phyloP scores from a whole-genome alignment of 2,329 filamentous ascomycete species.

The Stagonosporopsis vannaccii region DNA sequence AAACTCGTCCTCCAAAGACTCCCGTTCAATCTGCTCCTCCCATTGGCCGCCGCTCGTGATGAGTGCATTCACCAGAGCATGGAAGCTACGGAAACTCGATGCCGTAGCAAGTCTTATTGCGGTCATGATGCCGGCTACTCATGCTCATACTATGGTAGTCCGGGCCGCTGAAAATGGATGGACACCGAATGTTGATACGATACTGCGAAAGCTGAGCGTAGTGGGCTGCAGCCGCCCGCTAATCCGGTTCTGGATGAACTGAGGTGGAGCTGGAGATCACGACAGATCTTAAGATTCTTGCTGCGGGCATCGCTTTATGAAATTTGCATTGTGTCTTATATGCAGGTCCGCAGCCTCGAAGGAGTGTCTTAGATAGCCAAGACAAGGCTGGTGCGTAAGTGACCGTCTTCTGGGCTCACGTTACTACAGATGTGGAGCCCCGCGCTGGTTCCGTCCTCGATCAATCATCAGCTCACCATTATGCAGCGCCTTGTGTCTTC shows the following conservation, averaged over 20 bases:
- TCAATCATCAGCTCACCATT: constrained; percentile 19
- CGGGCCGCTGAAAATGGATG: constrained; percentile 4
- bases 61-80: constrained; percentile 32
- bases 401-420: constrained; percentile 2
- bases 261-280: constrained; percentile 17
- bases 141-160: constrained; percentile 23
- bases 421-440: constrained; percentile 16
- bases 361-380: not conserved
- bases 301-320: not conserved
- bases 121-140: constrained; percentile 21
- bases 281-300: not conserved
- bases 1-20: constrained; percentile 46
- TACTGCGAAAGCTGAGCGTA: not conserved
- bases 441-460: constrained; percentile 11
- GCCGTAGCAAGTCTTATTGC: constrained; percentile 42
- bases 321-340: not conserved
- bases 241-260: constrained; percentile 11
- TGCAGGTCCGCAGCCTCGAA: not conserved
- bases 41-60: constrained; percentile 20
- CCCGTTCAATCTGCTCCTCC: constrained; percentile 30
- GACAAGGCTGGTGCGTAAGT: constrained; percentile 10
- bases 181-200: constrained; percentile 1
- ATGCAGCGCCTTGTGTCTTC: constrained; percentile 7
- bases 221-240: constrained; percentile 7
- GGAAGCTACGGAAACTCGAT: constrained; percentile 41